A percentile compares a stretch with the other conserved stretches of the same genome.
phyloP scores from a whole-genome alignment of 2,329 filamentous ascomycete species.

The Aspergillus chevalieri region DNA sequence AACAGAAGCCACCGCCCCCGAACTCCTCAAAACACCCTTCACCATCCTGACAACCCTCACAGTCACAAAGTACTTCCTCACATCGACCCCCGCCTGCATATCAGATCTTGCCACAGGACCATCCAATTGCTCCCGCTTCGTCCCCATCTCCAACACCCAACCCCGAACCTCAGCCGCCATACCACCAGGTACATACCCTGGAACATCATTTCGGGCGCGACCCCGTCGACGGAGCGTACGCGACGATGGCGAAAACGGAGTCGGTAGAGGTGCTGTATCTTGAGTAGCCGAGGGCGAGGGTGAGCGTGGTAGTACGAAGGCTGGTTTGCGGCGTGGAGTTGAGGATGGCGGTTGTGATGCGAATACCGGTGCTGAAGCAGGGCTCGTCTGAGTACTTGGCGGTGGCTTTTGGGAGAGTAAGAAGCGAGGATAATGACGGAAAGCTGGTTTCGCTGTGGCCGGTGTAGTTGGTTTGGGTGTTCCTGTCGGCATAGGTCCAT shows the following conservation, averaged over 20 bases:
- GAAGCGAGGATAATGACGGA: conserved; percentile 24
- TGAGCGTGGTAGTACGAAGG: conserved; percentile 33
- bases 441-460: conserved; percentile 15
- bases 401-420: conserved; percentile 20
- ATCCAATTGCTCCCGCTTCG: conserved; percentile 21
- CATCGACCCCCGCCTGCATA: not conserved
- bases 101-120: not conserved
- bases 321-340: conserved; percentile 24
- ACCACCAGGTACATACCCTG: conserved; percentile 29
- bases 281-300: conserved; percentile 22
- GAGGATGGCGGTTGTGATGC: conserved; percentile 8
- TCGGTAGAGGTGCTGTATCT: conserved; percentile 14
- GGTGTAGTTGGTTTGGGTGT: conserved; percentile 9
- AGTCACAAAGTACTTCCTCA: conserved; percentile 13
- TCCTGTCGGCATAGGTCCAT: conserved; percentile 1
- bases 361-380: conserved; percentile 2
- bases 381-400: conserved; percentile 10
- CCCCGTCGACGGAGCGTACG: conserved; percentile 26
- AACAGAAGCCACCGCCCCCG: conserved; percentile 22
- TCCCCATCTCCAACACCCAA: conserved; percentile 36
- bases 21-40: conserved; percentile 16
- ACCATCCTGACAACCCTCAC: conserved; percentile 12
- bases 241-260: conserved; percentile 33
- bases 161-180: conserved; percentile 37
- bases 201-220: conserved; percentile 13